Evolutionary conservation across 129 eudicot species (phyloP).

Genomic region (Dittrichia graveolens): DNA sequence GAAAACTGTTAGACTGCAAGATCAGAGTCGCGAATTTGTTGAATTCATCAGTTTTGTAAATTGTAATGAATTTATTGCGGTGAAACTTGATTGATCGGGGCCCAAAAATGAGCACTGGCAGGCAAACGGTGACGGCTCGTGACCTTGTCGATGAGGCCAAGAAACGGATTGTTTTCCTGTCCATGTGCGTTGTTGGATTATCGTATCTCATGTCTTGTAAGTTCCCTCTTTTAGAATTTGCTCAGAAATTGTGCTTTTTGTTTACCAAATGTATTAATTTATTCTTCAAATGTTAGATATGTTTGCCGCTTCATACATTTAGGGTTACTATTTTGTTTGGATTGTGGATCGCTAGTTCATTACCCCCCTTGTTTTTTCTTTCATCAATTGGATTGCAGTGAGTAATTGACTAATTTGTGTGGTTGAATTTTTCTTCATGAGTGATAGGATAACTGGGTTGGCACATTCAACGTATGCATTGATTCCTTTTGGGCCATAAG

Average conservation of each 20-base stretch:
- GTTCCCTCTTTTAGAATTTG: slow-evolving; percentile 29
- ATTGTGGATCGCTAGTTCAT: neutral
- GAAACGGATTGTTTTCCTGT: slow-evolving; percentile 79
- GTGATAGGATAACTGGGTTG: slow-evolving; percentile 4
- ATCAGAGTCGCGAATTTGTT: slow-evolving; percentile 17
- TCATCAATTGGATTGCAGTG: neutral
- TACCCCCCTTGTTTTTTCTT: neutral
- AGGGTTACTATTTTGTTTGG: neutral
- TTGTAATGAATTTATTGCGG: slow-evolving; percentile 19
- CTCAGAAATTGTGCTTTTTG: neutral
- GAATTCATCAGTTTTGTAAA: neutral
- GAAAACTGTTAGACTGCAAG: neutral
- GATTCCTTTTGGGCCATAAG: neutral
- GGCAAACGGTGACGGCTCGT: slow-evolving; percentile 58
- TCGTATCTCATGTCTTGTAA: slow-evolving; percentile 96
- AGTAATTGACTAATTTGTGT: neutral
- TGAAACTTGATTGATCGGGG: slow-evolving; percentile 29
- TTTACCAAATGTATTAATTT: neutral
- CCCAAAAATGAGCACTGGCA: slow-evolving; percentile 56
- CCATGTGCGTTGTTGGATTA: slow-evolving; percentile 72
- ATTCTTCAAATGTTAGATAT: slow-evolving; percentile 5
- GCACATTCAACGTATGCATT: neutral
- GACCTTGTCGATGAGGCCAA: slow-evolving; percentile 93
- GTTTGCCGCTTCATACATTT: neutral
- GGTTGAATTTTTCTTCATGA: slow-evolving; percentile 12